Percentiles rank a stretch among this genome's conserved stretches.
Conservation (phyloP, 768 basidiomycete species). For the Rhodocollybia butyracea region DNA sequence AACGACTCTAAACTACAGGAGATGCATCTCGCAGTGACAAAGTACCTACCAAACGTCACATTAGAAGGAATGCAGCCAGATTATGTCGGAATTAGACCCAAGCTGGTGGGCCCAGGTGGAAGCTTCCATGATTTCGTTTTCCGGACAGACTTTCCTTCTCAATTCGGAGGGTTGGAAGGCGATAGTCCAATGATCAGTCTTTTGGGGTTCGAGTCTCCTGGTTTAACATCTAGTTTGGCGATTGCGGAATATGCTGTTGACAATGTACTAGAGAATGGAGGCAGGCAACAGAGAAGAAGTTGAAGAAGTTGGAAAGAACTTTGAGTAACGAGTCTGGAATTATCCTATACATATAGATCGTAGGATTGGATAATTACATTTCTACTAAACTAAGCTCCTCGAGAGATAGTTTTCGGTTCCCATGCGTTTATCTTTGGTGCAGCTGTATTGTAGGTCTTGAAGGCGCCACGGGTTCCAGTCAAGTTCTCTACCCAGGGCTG, state of each 20-base stretch:
- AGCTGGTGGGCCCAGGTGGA: conserved; percentile 67
- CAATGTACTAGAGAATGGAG: conserved; percentile 53
- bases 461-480: conserved; percentile 91
- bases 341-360: no score
- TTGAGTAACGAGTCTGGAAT: no score
- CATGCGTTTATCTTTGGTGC: conserved; percentile 80
- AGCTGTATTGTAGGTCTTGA: conserved; percentile 84
- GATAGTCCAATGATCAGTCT: conserved; percentile 70
- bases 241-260: conserved; percentile 82
- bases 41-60: conserved; percentile 66
- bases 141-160: conserved; percentile 55
- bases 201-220: conserved; percentile 90
- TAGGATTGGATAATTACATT: background rate
- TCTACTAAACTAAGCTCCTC: conserved; percentile 22
- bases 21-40: conserved; percentile 71
- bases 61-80: conserved; percentile 69
- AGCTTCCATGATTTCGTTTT: conserved; percentile 87
- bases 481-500: conserved; percentile 86
- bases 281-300: no score
- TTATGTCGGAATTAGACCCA: conserved; percentile 85
- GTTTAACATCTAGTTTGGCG: conserved; percentile 82
- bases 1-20: conserved; percentile 55
- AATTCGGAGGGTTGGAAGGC: conserved; percentile 19
- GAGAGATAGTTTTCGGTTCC: conserved; percentile 68
- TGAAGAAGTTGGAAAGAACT: conserved; percentile 4